A percentile compares a stretch with the other conserved stretches of the same genome.
These are phyloP conservation scores for Conticribra guillardii DNA, from an alignment of 108 stramenopile species.

Conservation along the genomic window DNA sequence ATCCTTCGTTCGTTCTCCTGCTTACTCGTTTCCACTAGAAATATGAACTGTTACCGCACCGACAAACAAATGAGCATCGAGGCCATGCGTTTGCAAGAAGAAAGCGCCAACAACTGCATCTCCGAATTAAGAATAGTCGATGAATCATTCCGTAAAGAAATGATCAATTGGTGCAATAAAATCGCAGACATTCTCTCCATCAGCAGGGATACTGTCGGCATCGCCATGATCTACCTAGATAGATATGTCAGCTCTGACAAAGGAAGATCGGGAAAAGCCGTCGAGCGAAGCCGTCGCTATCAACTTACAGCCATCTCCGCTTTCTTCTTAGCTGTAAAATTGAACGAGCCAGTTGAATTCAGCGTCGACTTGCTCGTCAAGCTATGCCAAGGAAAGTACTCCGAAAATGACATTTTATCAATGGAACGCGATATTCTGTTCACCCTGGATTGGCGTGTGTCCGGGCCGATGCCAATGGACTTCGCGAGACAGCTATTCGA, in stretches of 20 bases:
- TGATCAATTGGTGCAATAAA: slow-evolving; percentile 34
- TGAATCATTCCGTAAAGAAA: slow-evolving; percentile 21
- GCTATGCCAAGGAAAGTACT: slow-evolving; percentile 36
- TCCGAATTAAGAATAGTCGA: slow-evolving; percentile 6
- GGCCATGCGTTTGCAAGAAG: slow-evolving; percentile 28
- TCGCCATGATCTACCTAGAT: slow-evolving; percentile 57
- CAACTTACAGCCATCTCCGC: slow-evolving; percentile 69
- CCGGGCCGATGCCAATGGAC: slow-evolving; percentile 42
- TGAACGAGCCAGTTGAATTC: slow-evolving; percentile 57
- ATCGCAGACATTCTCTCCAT: slow-evolving; percentile 9
- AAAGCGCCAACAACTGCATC: slow-evolving; percentile 22
- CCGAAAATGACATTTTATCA: slow-evolving; percentile 22
- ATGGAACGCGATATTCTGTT: slow-evolving; percentile 49
- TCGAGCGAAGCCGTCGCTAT: slow-evolving; percentile 33
- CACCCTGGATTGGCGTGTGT: slow-evolving; percentile 46
- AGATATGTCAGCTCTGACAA: slow-evolving; percentile 32
- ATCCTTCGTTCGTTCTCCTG: no score
- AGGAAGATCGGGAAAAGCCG: slow-evolving; percentile 12
- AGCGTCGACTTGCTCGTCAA: slow-evolving; percentile 30
- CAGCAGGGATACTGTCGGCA: slow-evolving; percentile 56
- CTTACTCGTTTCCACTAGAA: no score
- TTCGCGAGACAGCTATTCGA: slow-evolving; percentile 38
- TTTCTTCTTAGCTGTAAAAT: slow-evolving; percentile 77
- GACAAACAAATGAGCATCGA: slow-evolving; percentile 23
- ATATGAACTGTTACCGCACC: no score